Evolutionary conservation across 75 land plant genomes (phyloP).

Genomic region (Chamaecyparis obtusa): DNA sequence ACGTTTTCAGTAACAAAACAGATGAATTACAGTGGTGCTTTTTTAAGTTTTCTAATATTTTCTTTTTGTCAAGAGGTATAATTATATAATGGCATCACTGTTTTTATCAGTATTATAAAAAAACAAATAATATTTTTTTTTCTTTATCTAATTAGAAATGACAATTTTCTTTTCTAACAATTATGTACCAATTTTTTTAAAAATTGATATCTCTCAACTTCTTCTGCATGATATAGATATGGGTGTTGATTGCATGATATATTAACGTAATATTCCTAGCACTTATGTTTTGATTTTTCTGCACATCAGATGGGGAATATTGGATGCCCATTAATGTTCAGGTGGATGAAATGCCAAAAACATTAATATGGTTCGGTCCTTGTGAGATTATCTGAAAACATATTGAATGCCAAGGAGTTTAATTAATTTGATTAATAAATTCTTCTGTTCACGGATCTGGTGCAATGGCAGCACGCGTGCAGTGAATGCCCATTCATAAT

Average conservation of each 20-base stretch:
- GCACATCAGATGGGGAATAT: neutral
- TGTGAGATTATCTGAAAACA: neutral
- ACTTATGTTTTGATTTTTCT: neutral
- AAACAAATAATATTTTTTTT: too few relatives aligned
- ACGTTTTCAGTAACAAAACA: too few relatives aligned
- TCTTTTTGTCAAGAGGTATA: too few relatives aligned
- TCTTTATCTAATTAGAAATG: too few relatives aligned
- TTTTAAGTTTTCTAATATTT: too few relatives aligned
- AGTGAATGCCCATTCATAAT: neutral
- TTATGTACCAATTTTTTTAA: too few relatives aligned
- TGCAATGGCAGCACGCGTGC: neutral
- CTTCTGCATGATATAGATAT: too few relatives aligned
- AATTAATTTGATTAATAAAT: neutral
- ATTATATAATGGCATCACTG: too few relatives aligned
- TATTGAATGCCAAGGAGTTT: neutral
- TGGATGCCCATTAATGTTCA: neutral
- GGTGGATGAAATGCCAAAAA: neutral
- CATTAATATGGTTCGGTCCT: neutral
- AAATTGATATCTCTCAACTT: too few relatives aligned
- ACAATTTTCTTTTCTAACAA: too few relatives aligned
- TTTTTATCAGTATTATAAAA: too few relatives aligned
- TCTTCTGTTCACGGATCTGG: neutral
- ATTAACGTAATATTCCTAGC: neutral
- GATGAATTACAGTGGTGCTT: too few relatives aligned
- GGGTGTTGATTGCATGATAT: neutral